Evolutionary conservation across 2,329 filamentous ascomycete species (phyloP), one percentile per base, ranked within the genome.

Genomic region (Sporothrix inflata): DNA sequence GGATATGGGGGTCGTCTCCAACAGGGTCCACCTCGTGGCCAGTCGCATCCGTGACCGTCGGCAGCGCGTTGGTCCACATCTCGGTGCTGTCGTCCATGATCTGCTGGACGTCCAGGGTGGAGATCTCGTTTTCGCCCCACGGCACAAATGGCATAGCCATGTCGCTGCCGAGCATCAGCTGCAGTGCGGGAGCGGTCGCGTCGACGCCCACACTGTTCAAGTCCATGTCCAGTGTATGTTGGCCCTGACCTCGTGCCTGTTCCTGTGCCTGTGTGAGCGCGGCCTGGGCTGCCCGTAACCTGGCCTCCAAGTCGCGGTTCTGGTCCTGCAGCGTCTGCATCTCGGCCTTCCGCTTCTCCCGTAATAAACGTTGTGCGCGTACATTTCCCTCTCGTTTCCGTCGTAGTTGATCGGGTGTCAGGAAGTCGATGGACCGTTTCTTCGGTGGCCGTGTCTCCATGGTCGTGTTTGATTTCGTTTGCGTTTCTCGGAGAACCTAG

Each of bases 51-150:
- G 11, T 34, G 14, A 16, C 24, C 27, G 53, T 19, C 24, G 24
- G 27, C 16, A 57, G 30, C 30, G 30, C 19, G 11, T 16, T 30
- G 3, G 27, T 60, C 55, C 55, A 60, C 55, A 60, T 60, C 11
- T 60, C 55, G 27, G 24, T 60, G 55, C 27, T 60, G 55, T 60
- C 55, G 55, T 60, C 55, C 55, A 60, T 60, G 24, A 60, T 60
- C 27, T 60, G 55, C 27, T 38, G 21, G 2, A 53, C 51, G 11
- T 53, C 51, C 51, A 53, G 27, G 1, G 51, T 27, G 7, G 51
- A 12, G 51, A 53, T 53, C 21, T 53, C 51, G 51, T 53, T 53
- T 21, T 53, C 51, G 51, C 51, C 51, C 55, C 55, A 60, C 55
- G 55, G 55, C 55, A 60, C 55, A 60, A 60, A 60, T 14, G 55